phyloP scores from a whole-genome alignment of 148 eudicot species.

The Linanthus parryae region DNA sequence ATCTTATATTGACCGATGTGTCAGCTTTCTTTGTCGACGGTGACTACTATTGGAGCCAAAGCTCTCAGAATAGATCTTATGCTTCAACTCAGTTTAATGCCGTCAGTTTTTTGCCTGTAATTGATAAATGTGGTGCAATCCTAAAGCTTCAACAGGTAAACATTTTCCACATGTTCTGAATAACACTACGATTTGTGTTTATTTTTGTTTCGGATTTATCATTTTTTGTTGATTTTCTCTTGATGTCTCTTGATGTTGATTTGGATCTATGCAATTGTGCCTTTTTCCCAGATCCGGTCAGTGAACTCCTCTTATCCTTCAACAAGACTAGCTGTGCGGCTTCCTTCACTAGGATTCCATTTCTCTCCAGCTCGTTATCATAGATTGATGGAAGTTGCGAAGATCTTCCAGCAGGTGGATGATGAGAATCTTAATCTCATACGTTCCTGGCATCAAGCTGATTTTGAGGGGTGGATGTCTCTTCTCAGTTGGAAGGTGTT shows the following conservation, averaged over 20 bases:
- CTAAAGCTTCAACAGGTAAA: constrained; percentile 93
- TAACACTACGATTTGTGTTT: too few relatives aligned
- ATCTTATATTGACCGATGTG: constrained; percentile 83
- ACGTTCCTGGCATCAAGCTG: constrained; percentile 88
- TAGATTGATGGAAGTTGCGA: constrained; percentile 83
- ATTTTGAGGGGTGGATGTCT: constrained; percentile 89
- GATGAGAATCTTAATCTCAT: constrained; percentile 29
- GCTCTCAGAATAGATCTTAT: constrained; percentile 28
- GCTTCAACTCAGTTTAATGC: constrained; percentile 30
- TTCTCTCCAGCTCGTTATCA: constrained; percentile 98
- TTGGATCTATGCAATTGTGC: neutral
- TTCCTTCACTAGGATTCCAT: constrained; percentile 86
- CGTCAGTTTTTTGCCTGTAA: constrained; percentile 67
- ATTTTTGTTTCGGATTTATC: too few relatives aligned
- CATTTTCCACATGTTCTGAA: too few relatives aligned
- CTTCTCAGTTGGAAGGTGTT: constrained; percentile 84
- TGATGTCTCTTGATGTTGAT: neutral
- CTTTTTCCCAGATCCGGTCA: constrained; percentile 53
- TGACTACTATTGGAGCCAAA: constrained; percentile 66
- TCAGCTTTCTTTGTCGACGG: constrained; percentile 96
- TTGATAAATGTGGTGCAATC: constrained; percentile 88
- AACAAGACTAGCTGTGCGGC: constrained; percentile 78
- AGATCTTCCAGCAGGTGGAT: constrained; percentile 56
- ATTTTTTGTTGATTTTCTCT: neutral
- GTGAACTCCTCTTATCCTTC: constrained; percentile 73